Evolutionary conservation across 2,329 filamentous ascomycete genomes (phyloP).

Genomic region (Chaetothyriales sp.): DNA sequence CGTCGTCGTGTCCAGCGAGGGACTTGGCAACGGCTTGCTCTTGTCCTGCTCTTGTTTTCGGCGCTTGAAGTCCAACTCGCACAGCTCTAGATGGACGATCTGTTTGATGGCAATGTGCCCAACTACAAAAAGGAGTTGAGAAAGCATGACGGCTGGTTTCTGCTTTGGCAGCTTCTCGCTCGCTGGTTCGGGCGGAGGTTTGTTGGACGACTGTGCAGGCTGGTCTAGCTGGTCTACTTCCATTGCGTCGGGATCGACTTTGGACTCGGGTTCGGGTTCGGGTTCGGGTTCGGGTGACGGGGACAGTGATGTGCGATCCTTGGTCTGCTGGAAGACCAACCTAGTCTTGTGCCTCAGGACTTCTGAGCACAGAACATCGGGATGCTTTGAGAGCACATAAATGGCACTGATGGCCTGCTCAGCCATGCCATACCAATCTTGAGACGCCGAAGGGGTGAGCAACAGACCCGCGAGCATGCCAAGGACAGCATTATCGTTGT

Average conservation of each 20-base stretch:
- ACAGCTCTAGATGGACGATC: constrained; percentile 95
- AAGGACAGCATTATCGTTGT: constrained; percentile 84
- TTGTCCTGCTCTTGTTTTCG: constrained; percentile 84
- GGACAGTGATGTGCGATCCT: constrained; percentile 22
- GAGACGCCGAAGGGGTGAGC: constrained; percentile 73
- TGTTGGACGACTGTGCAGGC: constrained; percentile 2
- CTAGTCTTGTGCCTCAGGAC: constrained; percentile 77
- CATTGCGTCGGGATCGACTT: constrained; percentile 21
- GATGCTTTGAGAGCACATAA: constrained; percentile 84
- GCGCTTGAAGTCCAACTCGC: constrained; percentile 93
- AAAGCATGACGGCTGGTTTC: constrained; percentile 60
- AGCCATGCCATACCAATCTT: constrained; percentile 87
- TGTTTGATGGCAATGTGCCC: constrained; percentile 97
- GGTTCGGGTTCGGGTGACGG: constrained; percentile 19
- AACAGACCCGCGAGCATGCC: constrained; percentile 66
- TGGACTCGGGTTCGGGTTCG: constrained; percentile 13
- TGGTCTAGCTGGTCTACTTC: constrained; percentile 21
- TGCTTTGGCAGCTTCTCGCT: constrained; percentile 35
- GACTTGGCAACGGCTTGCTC: constrained; percentile 26
- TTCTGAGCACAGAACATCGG: constrained; percentile 82
- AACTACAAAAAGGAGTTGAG: constrained; percentile 85
- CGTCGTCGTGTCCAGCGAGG: constrained; percentile 20
- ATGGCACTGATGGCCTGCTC: constrained; percentile 95
- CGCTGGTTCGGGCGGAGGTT: constrained; percentile 16
- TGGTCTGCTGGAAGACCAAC: constrained; percentile 54